These are phyloP conservation scores for Cladophialophora immunda DNA, from an alignment of 2,329 filamentous ascomycete genomes.

Conservation along the genomic window DNA sequence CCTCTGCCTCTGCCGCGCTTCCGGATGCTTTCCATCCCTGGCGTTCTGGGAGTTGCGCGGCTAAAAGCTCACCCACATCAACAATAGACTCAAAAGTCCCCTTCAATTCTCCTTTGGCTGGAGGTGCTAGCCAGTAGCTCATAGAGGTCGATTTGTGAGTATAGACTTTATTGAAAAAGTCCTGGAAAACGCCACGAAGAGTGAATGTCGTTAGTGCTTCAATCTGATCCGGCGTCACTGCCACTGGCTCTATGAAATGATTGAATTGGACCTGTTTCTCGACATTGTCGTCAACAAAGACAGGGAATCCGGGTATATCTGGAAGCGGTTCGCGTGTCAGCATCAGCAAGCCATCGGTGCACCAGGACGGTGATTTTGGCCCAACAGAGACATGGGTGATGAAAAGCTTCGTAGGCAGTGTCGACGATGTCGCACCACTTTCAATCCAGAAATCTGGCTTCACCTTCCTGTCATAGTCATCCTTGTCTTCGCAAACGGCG, in stretches of 20 bases:
- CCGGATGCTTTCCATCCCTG: constrained; percentile 53
- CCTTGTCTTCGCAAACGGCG: constrained; percentile 78
- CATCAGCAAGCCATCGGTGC: constrained; percentile 67
- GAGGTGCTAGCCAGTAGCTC: constrained; percentile 84
- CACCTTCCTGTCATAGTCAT: constrained; percentile 76
- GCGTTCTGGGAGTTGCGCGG: constrained; percentile 45
- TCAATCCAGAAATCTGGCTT: constrained; percentile 80
- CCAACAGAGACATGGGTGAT: constrained; percentile 26
- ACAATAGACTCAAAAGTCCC: constrained; percentile 27
- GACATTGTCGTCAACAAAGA: constrained; percentile 74
- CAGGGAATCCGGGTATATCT: constrained; percentile 69
- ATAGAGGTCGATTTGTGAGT: constrained; percentile 69
- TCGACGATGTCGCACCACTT: constrained; percentile 19
- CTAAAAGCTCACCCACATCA: constrained; percentile 46
- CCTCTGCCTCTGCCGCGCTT: constrained; percentile 41
- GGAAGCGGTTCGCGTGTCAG: constrained; percentile 74
- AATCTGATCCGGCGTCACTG: constrained; percentile 56
- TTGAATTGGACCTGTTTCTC: constrained; percentile 66
- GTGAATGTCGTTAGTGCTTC: constrained; percentile 75
- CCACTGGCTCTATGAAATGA: constrained; percentile 55
- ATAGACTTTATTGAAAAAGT: constrained; percentile 90
- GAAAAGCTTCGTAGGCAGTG: constrained; percentile 26
- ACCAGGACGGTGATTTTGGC: constrained; percentile 8
- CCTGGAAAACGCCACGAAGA: constrained; percentile 72
- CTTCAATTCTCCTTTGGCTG: not conserved